Base-by-base conservation (phyloP, 495 filamentous ascomycete species). In the Lasiosphaeria hispida region DNA sequence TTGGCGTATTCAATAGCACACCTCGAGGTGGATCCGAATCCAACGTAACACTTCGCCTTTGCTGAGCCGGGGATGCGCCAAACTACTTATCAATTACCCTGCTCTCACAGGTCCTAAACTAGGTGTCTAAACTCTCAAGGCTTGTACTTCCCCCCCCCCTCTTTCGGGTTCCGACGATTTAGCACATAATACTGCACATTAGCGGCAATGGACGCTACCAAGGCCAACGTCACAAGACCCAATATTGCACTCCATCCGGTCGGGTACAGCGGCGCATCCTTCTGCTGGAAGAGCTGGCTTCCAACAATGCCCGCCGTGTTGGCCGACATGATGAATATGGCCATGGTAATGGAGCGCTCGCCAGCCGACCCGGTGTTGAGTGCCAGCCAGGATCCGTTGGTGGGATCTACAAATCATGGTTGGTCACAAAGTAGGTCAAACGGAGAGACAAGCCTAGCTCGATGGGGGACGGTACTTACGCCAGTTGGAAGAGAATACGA, bases 321-420 rank as follows among this genome's bases (percentile, higher is more conserved):
- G 10, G 82, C 83, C 9, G 77, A 73, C 79, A 83, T 83, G 40
- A 85, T 74, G 41, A 83, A 71, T 47, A 82, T 68, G 10, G 67
- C 71, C 64, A 76, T 69, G 34, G 70, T 71, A 55, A 76, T 66
- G 19, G 73, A 73, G 6, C 72, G 60, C 51, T 76, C 70, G 42
- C 70, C 73, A 0, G 70, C 57, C 0, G 69, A 53, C 11, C 43
- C 44, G 19, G 70, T 60, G 53, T 74, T 74, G 17, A 76, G 64
- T 0, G 70, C 64, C 63, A 74, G 63, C 73, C 73, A 74, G 3
- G 72, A 66, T 17, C 64, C 68, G 51, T 75, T 70, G 40, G 67
- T 56, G 35, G 71, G 69, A 48, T 75, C 69, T 73, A 18, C n/a
- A 0, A 18, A 15, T 13, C n/a, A 14, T 10, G 19, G 55, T 55